phyloP scores from a whole-genome alignment of 1,139 yeast genomes.

The Candida sanyaensis region DNA sequence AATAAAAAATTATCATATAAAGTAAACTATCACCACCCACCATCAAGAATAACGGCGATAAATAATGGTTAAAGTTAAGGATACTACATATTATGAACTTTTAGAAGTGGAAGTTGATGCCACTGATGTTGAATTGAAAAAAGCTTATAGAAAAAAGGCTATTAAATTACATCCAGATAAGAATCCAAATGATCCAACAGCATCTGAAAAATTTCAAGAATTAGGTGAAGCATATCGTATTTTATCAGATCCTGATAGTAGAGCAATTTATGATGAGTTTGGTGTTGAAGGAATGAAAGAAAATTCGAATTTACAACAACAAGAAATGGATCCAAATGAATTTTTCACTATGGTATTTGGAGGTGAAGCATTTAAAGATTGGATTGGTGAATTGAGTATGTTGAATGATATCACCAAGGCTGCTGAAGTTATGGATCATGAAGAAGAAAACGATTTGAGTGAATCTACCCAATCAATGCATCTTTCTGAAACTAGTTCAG shows the following conservation, averaged over 20 bases:
- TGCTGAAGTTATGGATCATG: slow-evolving; percentile 53
- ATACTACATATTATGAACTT: slow-evolving; percentile 84
- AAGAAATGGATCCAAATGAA: slow-evolving; percentile 40
- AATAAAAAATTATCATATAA: not conserved
- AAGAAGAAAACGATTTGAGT: slow-evolving; percentile 10
- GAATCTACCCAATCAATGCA: slow-evolving; percentile 2
- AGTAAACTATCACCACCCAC: not conserved
- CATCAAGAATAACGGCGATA: not conserved
- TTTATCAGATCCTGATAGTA: slow-evolving; percentile 36
- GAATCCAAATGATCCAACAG: slow-evolving; percentile 74
- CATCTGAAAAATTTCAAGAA: slow-evolving; percentile 94
- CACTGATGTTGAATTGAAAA: slow-evolving; percentile 80
- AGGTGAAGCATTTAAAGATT: slow-evolving; percentile 64
- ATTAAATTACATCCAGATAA: slow-evolving; percentile 95
- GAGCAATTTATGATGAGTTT: slow-evolving; percentile 44
- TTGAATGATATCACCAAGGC: slow-evolving; percentile 78
- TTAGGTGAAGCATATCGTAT: slow-evolving; percentile 57
- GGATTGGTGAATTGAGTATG: slow-evolving; percentile 89
- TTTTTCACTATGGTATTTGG: slow-evolving; percentile 86
- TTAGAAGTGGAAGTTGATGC: slow-evolving; percentile 82
- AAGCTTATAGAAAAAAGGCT: slow-evolving; percentile 92
- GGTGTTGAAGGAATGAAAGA: slow-evolving; percentile 47
- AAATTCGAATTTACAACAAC: slow-evolving; percentile 22
- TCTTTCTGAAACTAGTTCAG: slow-evolving; percentile 3
- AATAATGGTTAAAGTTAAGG: slow-evolving; percentile 70